Evolutionary conservation across 2,329 filamentous ascomycete genomes (phyloP).

Genomic region (Diplodia scrobiculata): DNA sequence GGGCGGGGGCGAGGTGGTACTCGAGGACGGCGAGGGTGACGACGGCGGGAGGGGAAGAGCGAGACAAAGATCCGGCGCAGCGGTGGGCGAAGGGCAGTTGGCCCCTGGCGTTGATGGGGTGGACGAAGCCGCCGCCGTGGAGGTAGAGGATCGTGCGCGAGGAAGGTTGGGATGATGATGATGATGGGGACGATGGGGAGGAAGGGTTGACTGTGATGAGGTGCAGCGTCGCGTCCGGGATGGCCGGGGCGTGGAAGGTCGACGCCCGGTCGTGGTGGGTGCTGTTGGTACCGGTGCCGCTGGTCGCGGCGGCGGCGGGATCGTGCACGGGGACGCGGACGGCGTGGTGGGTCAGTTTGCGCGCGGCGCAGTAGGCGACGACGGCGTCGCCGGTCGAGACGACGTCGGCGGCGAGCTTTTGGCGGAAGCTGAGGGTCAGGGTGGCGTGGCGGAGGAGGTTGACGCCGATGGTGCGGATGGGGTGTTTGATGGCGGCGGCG

Average conservation of each 20-base stretch:
- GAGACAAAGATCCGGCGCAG: slow-evolving; percentile 35
- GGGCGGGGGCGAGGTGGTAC: slow-evolving; percentile 55
- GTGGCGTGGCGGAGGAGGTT: slow-evolving; percentile 34
- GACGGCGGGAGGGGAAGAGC: slow-evolving; percentile 29
- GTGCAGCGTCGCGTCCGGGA: slow-evolving; percentile 32
- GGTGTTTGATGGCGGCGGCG: slow-evolving; percentile 32
- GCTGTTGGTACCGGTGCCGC: neutral
- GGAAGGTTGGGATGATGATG: too few species aligned
- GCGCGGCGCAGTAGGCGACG: slow-evolving; percentile 23
- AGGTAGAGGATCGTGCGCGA: slow-evolving; percentile 34
- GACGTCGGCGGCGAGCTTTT: slow-evolving; percentile 36
- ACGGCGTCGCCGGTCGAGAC: slow-evolving; percentile 35
- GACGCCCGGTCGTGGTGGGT: neutral
- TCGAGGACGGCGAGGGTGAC: slow-evolving; percentile 54
- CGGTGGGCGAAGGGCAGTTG: slow-evolving; percentile 38
- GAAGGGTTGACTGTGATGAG: neutral
- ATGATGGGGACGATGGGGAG: neutral
- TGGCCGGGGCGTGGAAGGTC: slow-evolving; percentile 4
- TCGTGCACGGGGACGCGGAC: slow-evolving; percentile 26
- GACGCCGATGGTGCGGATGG: slow-evolving; percentile 39
- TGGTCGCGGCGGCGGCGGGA: neutral
- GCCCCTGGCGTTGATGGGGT: slow-evolving; percentile 42
- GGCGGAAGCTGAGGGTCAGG: slow-evolving; percentile 36
- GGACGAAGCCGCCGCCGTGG: slow-evolving; percentile 49
- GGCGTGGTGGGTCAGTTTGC: neutral